Conservation (phyloP, 148 eudicot species). For the Spergularia bocconei region DNA sequence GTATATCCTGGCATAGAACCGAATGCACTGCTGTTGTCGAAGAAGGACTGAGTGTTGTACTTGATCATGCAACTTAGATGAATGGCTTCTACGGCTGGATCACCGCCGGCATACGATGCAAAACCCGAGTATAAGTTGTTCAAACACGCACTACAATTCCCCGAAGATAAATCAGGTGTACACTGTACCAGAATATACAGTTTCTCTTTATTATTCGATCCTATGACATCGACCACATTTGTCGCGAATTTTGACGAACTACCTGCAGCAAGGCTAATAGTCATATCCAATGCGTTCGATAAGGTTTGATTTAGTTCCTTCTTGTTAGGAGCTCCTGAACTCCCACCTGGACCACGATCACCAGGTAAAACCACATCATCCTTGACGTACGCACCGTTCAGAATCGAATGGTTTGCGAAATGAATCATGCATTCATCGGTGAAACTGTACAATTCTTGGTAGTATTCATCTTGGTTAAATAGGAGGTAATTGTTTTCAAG, state of each 20-base stretch:
- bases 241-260: not conserved
- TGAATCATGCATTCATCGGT: not conserved
- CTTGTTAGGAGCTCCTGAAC: not conserved
- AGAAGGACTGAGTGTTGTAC: conserved; percentile 19
- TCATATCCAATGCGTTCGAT: not conserved
- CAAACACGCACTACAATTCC: conserved; percentile 32
- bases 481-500: not conserved
- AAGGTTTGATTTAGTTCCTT: not conserved
- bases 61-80: conserved; percentile 14
- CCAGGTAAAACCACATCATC: not conserved
- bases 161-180: conserved; percentile 21
- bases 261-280: not conserved
- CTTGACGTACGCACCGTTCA: not conserved
- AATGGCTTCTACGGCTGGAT: not conserved
- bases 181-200: conserved; percentile 22
- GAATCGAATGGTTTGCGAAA: conserved; percentile 2
- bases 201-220: not conserved
- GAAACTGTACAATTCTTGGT: not conserved
- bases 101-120: not conserved
- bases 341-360: not conserved
- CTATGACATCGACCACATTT: not conserved
- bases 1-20: not conserved
- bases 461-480: not conserved
- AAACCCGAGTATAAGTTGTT: not conserved
- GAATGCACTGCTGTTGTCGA: not conserved